These are phyloP conservation scores for Amanita rubescens DNA, from an alignment of 768 basidiomycete genomes.

Conservation along the genomic window DNA sequence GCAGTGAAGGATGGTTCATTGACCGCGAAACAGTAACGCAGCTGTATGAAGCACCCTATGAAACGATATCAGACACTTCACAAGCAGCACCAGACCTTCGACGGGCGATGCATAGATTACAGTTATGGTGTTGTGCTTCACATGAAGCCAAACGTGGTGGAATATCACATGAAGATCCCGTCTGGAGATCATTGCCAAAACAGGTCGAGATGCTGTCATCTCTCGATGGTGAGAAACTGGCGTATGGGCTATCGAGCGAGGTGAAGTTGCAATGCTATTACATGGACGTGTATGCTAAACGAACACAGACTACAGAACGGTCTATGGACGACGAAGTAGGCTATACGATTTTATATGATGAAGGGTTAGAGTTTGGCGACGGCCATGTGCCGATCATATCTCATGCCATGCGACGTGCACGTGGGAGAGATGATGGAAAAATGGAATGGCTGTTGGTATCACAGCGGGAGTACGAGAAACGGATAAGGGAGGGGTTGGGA, in stretches of 20 bases:
- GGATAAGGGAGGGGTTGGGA: slow-evolving; percentile 40
- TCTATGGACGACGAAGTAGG: slow-evolving; percentile 54
- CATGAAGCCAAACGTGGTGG: background rate
- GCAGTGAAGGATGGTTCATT: slow-evolving; percentile 45
- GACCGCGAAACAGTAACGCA: slow-evolving; percentile 32
- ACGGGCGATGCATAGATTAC: slow-evolving; percentile 53
- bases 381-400: slow-evolving; percentile 36
- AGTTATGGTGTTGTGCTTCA: slow-evolving; percentile 38
- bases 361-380: slow-evolving; percentile 18
- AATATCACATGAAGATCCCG: background rate
- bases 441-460: slow-evolving; percentile 26
- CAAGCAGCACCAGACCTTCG: slow-evolving; percentile 50
- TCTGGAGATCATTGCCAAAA: background rate
- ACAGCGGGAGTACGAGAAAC: slow-evolving; percentile 38
- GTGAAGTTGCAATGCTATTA: background rate
- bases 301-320: slow-evolving; percentile 20
- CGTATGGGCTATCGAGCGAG: background rate
- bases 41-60: slow-evolving; percentile 35
- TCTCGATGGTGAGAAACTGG: slow-evolving; percentile 25
- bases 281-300: background rate
- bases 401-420: slow-evolving; percentile 40
- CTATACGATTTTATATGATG: slow-evolving; percentile 30
- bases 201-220: slow-evolving; percentile 45
- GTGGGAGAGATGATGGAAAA: slow-evolving; percentile 28
- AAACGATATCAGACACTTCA: slow-evolving; percentile 20